Evolutionary conservation across 2,329 filamentous ascomycete species (phyloP), one percentile per base, ranked within the genome.

Genomic region (Lizonia empirigonia): DNA sequence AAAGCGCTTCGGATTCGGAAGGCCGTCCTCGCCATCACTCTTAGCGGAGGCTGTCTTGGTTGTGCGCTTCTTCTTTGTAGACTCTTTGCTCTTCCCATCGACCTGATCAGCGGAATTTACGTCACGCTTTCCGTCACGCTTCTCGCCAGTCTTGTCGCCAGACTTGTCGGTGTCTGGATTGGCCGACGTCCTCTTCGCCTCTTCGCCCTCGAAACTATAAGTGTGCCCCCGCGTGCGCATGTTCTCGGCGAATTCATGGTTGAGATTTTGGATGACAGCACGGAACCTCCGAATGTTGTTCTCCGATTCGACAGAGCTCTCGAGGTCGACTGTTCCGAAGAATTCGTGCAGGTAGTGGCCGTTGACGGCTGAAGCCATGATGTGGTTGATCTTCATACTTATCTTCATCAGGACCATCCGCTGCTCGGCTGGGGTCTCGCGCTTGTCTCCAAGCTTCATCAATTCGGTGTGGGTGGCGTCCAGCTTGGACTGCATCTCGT

Each of bases 341-440:
- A 85, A 86, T 0, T 58, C 13, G 50, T 80, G 66, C 2, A 70
- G 75, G 51, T 85, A 86, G 0, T 71, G 73, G 0, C 83, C 84
- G n/a, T 81, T 74, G 0, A 80, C 63, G 0, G 80, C 78, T 2
- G 74, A 71, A 41, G 73, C 76, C 5, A 80, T 56, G 3, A 84
- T 68, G 2, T 63, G 60, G 5, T 77, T 74, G 44, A 82, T 81
- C 0, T 61, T 50, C 39, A 76, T 70, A 49, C 78, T 78, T 9
- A 83, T 70, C 3, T 72, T 60, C 13, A 79, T 70, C 5, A 86
- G 68, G 16, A 80, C 78, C 2, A 70, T 60, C 0, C 74, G 75
- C 53, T 86, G 82, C 48, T 85, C 77, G 0, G 69, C 49, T 0
- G 72, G 20, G 0, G 77, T 82, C 2, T 60, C 66, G 5, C 84